Base-by-base conservation (phyloP, 108 stramenopile species). In the Tribonema minus region DNA sequence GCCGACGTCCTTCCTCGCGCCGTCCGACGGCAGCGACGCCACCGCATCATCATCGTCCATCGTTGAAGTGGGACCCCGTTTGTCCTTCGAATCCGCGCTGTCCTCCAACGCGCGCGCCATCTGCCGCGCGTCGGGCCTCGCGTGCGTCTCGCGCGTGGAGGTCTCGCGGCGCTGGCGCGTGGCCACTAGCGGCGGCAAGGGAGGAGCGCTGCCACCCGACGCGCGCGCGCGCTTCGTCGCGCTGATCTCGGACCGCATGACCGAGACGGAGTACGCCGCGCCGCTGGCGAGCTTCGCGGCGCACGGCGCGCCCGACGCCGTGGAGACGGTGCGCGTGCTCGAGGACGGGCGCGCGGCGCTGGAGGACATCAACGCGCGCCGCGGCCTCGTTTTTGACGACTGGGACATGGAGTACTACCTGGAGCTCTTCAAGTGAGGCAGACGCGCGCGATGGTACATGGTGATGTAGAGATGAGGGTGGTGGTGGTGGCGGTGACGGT, bases 391-490 rank as follows among this genome's bases (percentile, higher is more conserved):
- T 9, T 96, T 99, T 77, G 98, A 99, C 87, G 96, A 95, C 35
- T 95, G 91, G 86, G 98, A 99, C 91, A 85, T 97, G 84, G 94
- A 96, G 66, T 97, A 93, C 87, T 97, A 97, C 84, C 93, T 94
- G 5, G 85, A 92, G 5, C 87, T 99, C 35, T 99, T 99, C 91
- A 89, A 88, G 87, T 54, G 20, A 54, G n/a, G n/a, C n/a, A n/a
- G n/a, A n/a, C n/a, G n/a, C n/a, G n/a, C n/a, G n/a, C n/a, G n/a
- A n/a, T n/a, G n/a, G n/a, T n/a, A n/a, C n/a, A n/a, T n/a, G n/a
- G n/a, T n/a, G n/a, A n/a, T n/a, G n/a, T n/a, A n/a, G n/a, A n/a
- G n/a, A n/a, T n/a, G n/a, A n/a, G n/a, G n/a, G n/a, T n/a, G n/a
- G n/a, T n/a, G n/a, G n/a, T n/a, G n/a, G n/a, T n/a, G n/a, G n/a